These are phyloP conservation scores for Pleurotus platypus DNA, from an alignment of 768 basidiomycete genomes.

Conservation along the genomic window DNA sequence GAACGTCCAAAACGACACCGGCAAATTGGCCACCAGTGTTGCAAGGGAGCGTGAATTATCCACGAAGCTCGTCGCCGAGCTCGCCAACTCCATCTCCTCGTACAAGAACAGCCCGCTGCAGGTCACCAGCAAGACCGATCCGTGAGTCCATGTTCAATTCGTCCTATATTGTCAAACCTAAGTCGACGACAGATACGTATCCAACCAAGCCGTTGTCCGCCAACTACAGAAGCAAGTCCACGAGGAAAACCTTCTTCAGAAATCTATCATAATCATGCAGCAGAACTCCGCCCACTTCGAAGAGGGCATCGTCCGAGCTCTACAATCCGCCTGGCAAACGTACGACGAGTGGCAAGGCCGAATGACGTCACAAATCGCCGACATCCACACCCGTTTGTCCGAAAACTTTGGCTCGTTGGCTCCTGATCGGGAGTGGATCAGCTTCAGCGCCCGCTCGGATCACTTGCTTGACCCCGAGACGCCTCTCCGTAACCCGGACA, in stretches of 20 bases:
- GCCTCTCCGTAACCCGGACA: conserved; percentile 74
- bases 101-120: conserved; percentile 94
- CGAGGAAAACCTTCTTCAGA: conserved; percentile 97
- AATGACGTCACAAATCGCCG: conserved; percentile 67
- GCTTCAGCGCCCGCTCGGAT: conserved; percentile 89
- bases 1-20: conserved; percentile 96
- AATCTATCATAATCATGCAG: conserved; percentile 97
- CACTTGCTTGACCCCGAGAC: conserved; percentile 97
- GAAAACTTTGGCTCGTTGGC: conserved; percentile 73
- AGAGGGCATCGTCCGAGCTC: conserved; percentile 89
- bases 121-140: conserved; percentile 77
- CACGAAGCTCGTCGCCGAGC: conserved; percentile 79
- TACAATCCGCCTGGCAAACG: conserved; percentile 97
- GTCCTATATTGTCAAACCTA: not conserved
- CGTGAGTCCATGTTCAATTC: conserved; percentile 44
- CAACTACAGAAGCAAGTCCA: conserved; percentile 91
- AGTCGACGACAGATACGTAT: conserved; percentile 46
- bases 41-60: conserved; percentile 93
- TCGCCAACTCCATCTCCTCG: conserved; percentile 81
- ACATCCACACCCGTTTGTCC: conserved; percentile 70
- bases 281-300: conserved; percentile 97
- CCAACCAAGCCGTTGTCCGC: conserved; percentile 67
- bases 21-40: conserved; percentile 84
- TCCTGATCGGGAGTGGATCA: conserved; percentile 92
- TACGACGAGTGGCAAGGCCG: conserved; percentile 94